Conservation (phyloP, 371 early-diverging fungal genomes). For the Encephalitozoon hellem region DNA sequence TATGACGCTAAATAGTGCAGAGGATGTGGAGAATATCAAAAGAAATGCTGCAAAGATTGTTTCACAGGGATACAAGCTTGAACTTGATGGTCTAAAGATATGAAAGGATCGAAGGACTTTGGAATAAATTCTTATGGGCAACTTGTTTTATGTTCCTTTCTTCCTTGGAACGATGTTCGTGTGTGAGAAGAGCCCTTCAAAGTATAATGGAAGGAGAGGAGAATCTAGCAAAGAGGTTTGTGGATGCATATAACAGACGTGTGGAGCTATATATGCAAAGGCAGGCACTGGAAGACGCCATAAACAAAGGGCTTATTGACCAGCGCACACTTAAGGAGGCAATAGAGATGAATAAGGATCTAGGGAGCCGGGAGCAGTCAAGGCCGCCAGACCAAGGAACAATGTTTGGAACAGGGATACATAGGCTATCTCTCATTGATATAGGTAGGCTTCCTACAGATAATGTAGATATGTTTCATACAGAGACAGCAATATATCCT, state of each 20-base stretch:
- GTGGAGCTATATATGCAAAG: neutral
- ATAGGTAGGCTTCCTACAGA: slow-evolving; percentile 45
- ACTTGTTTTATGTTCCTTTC: neutral
- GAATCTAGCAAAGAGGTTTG: neutral
- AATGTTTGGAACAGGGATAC: neutral
- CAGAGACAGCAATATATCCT: slow-evolving; percentile 33
- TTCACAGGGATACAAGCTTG: neutral
- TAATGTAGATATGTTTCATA: slow-evolving; percentile 39
- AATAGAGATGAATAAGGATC: neutral
- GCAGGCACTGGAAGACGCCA: neutral
- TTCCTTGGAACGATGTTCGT: neutral
- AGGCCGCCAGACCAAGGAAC: neutral
- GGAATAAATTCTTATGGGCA: neutral
- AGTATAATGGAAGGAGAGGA: neutral
- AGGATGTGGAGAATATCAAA: neutral
- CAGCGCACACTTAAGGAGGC: neutral
- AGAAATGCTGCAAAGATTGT: neutral
- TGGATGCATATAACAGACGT: slow-evolving; percentile 1
- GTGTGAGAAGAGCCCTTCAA: neutral
- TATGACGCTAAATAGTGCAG: neutral
- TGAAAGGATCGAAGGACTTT: neutral
- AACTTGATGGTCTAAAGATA: neutral
- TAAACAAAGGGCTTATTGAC: neutral
- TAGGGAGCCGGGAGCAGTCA: neutral
- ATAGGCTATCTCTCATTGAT: slow-evolving; percentile 4